These are phyloP conservation scores for Metarhizium album DNA, from an alignment of 2,329 filamentous ascomycete species.

Conservation along the genomic window DNA sequence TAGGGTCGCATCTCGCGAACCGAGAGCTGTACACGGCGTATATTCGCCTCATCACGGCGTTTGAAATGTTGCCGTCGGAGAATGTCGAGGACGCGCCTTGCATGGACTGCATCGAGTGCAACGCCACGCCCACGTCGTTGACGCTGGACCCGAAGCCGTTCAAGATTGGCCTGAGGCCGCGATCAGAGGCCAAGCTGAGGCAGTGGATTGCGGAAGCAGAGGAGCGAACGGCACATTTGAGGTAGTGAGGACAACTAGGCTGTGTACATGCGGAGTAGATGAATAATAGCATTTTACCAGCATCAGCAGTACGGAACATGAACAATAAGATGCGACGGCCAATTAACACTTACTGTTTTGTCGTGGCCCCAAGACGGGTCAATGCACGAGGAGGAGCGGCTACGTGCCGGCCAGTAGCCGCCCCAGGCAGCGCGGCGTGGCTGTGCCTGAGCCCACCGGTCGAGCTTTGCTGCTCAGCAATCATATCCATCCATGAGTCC, in stretches of 20 bases:
- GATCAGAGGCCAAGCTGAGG: conserved; percentile 33
- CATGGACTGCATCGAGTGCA: conserved; percentile 47
- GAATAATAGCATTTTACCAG: not conserved
- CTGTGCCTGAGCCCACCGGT: too few species aligned
- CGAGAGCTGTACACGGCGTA: conserved; percentile 52
- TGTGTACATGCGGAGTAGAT: too few species aligned
- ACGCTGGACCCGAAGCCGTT: conserved; percentile 54
- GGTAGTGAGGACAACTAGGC: not conserved
- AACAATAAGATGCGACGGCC: not conserved
- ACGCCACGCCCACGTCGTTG: conserved; percentile 43
- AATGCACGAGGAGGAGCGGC: too few species aligned
- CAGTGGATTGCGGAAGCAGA: conserved; percentile 44
- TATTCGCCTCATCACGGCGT: conserved; percentile 47
- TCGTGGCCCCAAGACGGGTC: too few species aligned
- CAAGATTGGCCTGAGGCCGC: conserved; percentile 42
- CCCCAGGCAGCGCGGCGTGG: too few species aligned
- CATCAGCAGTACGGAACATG: too few species aligned
- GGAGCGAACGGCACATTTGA: conserved; percentile 34
- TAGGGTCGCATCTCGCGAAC: conserved; percentile 52
- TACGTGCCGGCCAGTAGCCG: too few species aligned
- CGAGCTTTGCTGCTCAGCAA: too few species aligned
- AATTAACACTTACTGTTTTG: too few species aligned
- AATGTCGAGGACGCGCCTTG: conserved; percentile 37
- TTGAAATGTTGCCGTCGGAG: conserved; percentile 39
- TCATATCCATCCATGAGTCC: too few species aligned